Evolutionary conservation across 2,329 filamentous ascomycete species (phyloP).

Genomic region (Aureobasidium sp.): DNA sequence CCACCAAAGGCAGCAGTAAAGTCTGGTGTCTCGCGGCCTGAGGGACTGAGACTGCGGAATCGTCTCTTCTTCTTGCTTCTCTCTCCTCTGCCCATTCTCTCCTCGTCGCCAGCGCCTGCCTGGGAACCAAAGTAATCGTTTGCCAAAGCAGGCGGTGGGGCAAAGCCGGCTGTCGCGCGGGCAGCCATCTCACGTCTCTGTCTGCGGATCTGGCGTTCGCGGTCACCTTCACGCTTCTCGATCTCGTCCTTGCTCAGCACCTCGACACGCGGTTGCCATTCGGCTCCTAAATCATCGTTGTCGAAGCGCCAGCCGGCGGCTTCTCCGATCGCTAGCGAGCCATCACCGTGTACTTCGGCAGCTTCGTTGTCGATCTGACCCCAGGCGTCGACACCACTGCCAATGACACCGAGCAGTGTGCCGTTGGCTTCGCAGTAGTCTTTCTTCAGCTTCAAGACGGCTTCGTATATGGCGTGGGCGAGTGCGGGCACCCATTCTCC

Average conservation of each 20-base stretch:
- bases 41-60: slow-evolving; percentile 80
- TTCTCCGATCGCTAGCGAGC: slow-evolving; percentile 40
- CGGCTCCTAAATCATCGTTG: slow-evolving; percentile 67
- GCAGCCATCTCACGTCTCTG: slow-evolving; percentile 84
- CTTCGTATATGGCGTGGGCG: slow-evolving; percentile 95
- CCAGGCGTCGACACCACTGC: slow-evolving; percentile 59
- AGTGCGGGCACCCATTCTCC: slow-evolving; percentile 94
- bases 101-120: slow-evolving; percentile 46
- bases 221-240: slow-evolving; percentile 89
- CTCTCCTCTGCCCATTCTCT: slow-evolving; percentile 85
- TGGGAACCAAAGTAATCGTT: slow-evolving; percentile 52
- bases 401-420: slow-evolving; percentile 57
- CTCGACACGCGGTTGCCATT: slow-evolving; percentile 48
- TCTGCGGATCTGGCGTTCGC: slow-evolving; percentile 82
- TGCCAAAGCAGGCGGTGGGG: slow-evolving; percentile 36
- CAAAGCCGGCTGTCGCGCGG: slow-evolving; percentile 49
- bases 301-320: slow-evolving; percentile 95
- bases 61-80: slow-evolving; percentile 91
- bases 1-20: slow-evolving; percentile 61
- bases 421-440: slow-evolving; percentile 84
- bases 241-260: slow-evolving; percentile 88
- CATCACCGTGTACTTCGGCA: slow-evolving; percentile 49
- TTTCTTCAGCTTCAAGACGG: slow-evolving; percentile 86
- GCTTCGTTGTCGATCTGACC: slow-evolving; percentile 84
- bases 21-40: slow-evolving; percentile 77